Conservation (phyloP, 495 filamentous ascomycete genomes). For the Daldinia loculata region DNA sequence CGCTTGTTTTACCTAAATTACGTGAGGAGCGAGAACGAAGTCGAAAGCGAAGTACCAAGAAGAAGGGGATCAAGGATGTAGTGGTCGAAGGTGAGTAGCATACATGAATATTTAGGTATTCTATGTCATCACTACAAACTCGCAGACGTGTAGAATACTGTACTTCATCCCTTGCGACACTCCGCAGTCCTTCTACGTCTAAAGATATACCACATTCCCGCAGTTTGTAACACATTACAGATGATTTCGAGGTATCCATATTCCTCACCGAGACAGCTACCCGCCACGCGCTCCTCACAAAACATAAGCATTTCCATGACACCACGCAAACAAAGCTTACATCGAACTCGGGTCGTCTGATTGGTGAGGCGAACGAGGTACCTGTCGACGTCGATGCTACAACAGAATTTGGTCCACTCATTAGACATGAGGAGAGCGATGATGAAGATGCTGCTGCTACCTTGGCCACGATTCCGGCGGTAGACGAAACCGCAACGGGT, state of each 20-base stretch:
- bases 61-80: slow-evolving; percentile 86
- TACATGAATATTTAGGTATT: neutral
- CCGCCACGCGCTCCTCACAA: slow-evolving; percentile 87
- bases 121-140: no score
- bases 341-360: slow-evolving; percentile 67
- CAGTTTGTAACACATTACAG: slow-evolving; percentile 57
- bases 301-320: slow-evolving; percentile 75
- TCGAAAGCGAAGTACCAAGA: slow-evolving; percentile 66
- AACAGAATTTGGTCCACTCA: slow-evolving; percentile 29
- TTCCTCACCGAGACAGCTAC: slow-evolving; percentile 89
- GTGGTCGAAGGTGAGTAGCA: slow-evolving; percentile 73
- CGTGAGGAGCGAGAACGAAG: slow-evolving; percentile 83
- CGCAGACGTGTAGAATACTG: slow-evolving; percentile 7
- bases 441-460: slow-evolving; percentile 53
- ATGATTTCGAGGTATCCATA: slow-evolving; percentile 93
- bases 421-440: slow-evolving; percentile 49
- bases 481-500: slow-evolving; percentile 45
- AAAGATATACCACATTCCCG: slow-evolving; percentile 28
- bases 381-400: slow-evolving; percentile 59
- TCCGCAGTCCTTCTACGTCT: slow-evolving; percentile 9
- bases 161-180: slow-evolving; percentile 29
- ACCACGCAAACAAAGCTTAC: slow-evolving; percentile 61
- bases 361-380: slow-evolving; percentile 61
- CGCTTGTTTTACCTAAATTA: slow-evolving; percentile 86
- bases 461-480: slow-evolving; percentile 56